Conservation (phyloP, 805 yeast genomes). For the Candida arabinofermentans region DNA sequence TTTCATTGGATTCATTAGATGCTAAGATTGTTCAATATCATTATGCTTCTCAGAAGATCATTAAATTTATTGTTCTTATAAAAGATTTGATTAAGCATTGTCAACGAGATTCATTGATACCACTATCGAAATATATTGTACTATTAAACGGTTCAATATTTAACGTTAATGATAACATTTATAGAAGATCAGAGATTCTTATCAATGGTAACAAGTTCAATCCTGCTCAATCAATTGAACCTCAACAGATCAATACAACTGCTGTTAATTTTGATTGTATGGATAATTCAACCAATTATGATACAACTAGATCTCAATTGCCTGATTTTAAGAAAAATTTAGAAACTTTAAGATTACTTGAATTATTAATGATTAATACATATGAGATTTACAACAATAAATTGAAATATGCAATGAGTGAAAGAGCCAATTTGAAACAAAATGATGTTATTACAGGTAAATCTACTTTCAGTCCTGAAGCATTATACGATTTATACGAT, state of each 20-base stretch:
- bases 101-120: slow-evolving; percentile 24
- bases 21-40: slow-evolving; percentile 56
- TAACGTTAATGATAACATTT: slow-evolving; percentile 36
- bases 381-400: slow-evolving; percentile 24
- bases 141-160: slow-evolving; percentile 38
- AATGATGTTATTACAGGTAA: slow-evolving; percentile 8
- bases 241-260: slow-evolving; percentile 34
- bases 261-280: slow-evolving; percentile 31
- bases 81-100: slow-evolving; percentile 19
- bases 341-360: slow-evolving; percentile 26
- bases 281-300: slow-evolving; percentile 32
- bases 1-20: slow-evolving; percentile 45
- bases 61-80: slow-evolving; percentile 33
- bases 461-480: neutral
- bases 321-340: slow-evolving; percentile 26
- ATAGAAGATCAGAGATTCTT: slow-evolving; percentile 36
- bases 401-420: slow-evolving; percentile 23
- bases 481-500: slow-evolving; percentile 13
- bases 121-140: slow-evolving; percentile 33
- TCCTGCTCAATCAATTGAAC: slow-evolving; percentile 36
- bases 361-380: slow-evolving; percentile 26
- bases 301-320: slow-evolving; percentile 28
- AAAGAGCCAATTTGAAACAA: slow-evolving; percentile 10
- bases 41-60: slow-evolving; percentile 47
- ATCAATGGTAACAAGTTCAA: slow-evolving; percentile 38